phyloP scores from a whole-genome alignment of 208 protist species.

The Trichomonas gallinae region DNA sequence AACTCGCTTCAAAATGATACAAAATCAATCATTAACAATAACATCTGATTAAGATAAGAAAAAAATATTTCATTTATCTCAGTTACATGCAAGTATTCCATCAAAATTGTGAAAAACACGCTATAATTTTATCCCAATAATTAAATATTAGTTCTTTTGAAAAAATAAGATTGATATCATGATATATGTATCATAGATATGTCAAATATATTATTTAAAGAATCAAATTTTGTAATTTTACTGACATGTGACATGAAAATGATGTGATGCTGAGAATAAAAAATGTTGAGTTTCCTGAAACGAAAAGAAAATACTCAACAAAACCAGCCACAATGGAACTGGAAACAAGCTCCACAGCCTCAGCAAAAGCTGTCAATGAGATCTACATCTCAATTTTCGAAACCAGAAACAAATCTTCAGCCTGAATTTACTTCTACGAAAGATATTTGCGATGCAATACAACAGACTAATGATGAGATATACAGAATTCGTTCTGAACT shows the following conservation, averaged over 20 bases:
- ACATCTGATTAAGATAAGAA: too few species aligned
- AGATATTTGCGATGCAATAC: not conserved
- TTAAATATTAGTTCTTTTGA: too few species aligned
- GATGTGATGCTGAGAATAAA: not conserved
- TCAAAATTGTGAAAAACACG: too few species aligned
- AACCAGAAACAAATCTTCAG: not conserved
- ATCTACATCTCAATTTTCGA: not conserved
- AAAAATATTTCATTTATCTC: too few species aligned
- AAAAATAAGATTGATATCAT: too few species aligned
- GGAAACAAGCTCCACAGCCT: not conserved
- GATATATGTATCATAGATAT: too few species aligned
- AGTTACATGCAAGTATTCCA: too few species aligned
- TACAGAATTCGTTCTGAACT: not conserved
- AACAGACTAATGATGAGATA: not conserved
- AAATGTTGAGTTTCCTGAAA: not conserved
- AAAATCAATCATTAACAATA: too few species aligned
- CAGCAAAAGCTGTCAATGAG: not conserved
- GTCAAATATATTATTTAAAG: too few species aligned
- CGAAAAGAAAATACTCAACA: not conserved
- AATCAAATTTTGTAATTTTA: too few species aligned
- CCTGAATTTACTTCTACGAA: not conserved
- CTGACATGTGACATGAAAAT: not conserved
- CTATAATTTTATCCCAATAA: too few species aligned
- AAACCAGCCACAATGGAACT: not conserved
- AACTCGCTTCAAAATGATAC: too few species aligned